phyloP scores from a whole-genome alignment of 169 alveolate species.

The Plasmodium vinckei region DNA sequence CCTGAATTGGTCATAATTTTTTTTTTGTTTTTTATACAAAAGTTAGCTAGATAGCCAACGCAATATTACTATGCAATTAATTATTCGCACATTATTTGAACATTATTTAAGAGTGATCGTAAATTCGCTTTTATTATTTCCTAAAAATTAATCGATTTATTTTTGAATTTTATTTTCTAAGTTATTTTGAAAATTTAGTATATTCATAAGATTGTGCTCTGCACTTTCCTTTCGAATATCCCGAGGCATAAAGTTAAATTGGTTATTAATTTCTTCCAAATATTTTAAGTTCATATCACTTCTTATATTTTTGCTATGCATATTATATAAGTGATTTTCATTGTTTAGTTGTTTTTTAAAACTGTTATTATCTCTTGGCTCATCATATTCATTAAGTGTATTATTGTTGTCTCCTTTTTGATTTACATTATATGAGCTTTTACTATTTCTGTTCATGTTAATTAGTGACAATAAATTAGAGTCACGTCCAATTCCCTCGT shows the following conservation, averaged over 20 bases:
- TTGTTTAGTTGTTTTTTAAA: conserved; percentile 24
- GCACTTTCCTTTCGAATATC: conserved; percentile 10
- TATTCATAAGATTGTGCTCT: conserved; percentile 12
- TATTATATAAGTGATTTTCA: conserved; percentile 19
- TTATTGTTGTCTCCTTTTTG: not conserved
- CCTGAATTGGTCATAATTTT: not conserved
- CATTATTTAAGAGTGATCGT: too few relatives aligned
- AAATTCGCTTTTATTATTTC: conserved; percentile 5
- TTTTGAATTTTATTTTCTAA: conserved; percentile 34
- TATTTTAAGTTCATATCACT: conserved; percentile 49
- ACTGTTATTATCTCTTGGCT: not conserved
- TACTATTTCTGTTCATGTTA: conserved; percentile 29
- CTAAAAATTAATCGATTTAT: conserved; percentile 19
- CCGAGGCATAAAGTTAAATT: conserved; percentile 25
- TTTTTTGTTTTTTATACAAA: not conserved
- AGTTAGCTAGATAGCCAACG: not conserved
- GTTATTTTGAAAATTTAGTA: conserved; percentile 32
- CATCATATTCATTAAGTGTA: conserved; percentile 8
- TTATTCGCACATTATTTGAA: too few relatives aligned
- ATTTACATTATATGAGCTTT: not conserved
- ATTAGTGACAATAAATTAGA: conserved; percentile 22
- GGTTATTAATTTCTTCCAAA: conserved; percentile 45
- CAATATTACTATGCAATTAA: too few relatives aligned
- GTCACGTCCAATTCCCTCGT: conserved; percentile 4
- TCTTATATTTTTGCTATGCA: not conserved